Conservation (phyloP, 106 monocot species). For the Acanthochlamys bracteata region DNA sequence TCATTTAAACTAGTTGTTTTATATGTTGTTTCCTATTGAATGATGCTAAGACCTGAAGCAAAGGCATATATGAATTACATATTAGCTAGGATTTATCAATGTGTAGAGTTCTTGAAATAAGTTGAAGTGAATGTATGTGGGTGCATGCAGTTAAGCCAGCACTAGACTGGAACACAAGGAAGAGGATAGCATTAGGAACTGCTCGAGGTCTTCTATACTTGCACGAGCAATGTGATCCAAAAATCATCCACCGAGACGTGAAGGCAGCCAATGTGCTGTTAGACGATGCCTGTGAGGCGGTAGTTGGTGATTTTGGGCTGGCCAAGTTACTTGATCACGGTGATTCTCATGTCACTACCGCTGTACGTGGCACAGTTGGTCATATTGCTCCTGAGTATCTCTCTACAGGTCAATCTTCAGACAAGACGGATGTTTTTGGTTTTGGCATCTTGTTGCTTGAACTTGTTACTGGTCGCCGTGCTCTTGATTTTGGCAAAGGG, state of each 20-base stretch:
- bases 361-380: slow-evolving; percentile 79
- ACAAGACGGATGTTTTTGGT: slow-evolving; percentile 71
- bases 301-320: slow-evolving; percentile 90
- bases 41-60: too few species aligned
- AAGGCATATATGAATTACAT: too few species aligned
- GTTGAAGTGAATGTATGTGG: too few species aligned
- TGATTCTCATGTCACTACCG: slow-evolving; percentile 70
- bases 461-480: slow-evolving; percentile 48
- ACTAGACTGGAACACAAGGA: slow-evolving; percentile 70
- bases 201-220: slow-evolving; percentile 83
- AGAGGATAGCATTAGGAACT: slow-evolving; percentile 73
- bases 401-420: slow-evolving; percentile 67
- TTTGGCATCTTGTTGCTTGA: slow-evolving; percentile 65
- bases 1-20: too few species aligned
- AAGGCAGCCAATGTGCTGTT: slow-evolving; percentile 97
- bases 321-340: slow-evolving; percentile 90
- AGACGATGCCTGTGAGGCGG: slow-evolving; percentile 67
- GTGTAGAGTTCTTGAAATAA: too few species aligned
- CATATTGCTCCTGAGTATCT: slow-evolving; percentile 80
- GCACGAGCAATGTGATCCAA: slow-evolving; percentile 99
- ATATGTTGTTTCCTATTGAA: too few species aligned
- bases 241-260: slow-evolving; percentile 97
- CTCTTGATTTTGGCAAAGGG: slow-evolving; percentile 35
- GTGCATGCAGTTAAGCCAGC: slow-evolving; percentile 66
- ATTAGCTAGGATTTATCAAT: too few species aligned